Evolutionary conservation across 2,329 filamentous ascomycete species (phyloP).

Genomic region (Ascochyta koolunga): DNA sequence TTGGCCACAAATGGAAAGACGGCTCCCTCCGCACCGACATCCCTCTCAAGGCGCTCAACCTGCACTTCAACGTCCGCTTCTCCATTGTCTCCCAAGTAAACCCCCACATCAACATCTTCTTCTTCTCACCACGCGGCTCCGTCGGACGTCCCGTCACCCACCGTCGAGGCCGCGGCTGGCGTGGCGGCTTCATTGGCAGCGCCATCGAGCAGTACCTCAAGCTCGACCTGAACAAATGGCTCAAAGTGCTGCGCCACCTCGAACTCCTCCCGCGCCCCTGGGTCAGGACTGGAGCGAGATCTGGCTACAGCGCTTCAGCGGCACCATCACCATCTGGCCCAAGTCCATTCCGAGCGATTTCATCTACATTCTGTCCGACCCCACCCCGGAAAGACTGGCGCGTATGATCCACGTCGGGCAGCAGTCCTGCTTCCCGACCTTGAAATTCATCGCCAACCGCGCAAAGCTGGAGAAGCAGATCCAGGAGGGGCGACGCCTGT

Average conservation of each 20-base stretch:
- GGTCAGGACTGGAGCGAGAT: conserved; percentile 97
- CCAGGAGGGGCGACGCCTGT: conserved; percentile 60
- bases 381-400: conserved; percentile 73
- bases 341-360: conserved; percentile 81
- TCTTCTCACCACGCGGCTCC: conserved; percentile 91
- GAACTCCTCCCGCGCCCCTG: conserved; percentile 89
- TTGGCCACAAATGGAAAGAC: conserved; percentile 99
- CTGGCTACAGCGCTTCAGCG: conserved; percentile 93
- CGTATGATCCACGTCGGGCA: conserved; percentile 91
- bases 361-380: conserved; percentile 83
- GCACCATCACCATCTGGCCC: conserved; percentile 96
- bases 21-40: conserved; percentile 94
- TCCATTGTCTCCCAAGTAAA: conserved; percentile 89
- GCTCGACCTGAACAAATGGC: conserved; percentile 95
- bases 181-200: conserved; percentile 90
- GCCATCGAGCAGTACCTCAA: conserved; percentile 95
- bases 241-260: conserved; percentile 89
- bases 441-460: conserved; percentile 88
- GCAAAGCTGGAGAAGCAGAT: conserved; percentile 79
- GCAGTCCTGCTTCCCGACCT: conserved; percentile 85
- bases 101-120: conserved; percentile 97
- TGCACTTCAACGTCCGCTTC: conserved; percentile 99
- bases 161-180: conserved; percentile 90
- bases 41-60: conserved; percentile 88
- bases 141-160: conserved; percentile 95